Percentiles rank a stretch among this genome's conserved stretches.
These are phyloP conservation scores for Phragmites australis DNA, from an alignment of 176 grass and related monocot genomes.

Conservation along the genomic window DNA sequence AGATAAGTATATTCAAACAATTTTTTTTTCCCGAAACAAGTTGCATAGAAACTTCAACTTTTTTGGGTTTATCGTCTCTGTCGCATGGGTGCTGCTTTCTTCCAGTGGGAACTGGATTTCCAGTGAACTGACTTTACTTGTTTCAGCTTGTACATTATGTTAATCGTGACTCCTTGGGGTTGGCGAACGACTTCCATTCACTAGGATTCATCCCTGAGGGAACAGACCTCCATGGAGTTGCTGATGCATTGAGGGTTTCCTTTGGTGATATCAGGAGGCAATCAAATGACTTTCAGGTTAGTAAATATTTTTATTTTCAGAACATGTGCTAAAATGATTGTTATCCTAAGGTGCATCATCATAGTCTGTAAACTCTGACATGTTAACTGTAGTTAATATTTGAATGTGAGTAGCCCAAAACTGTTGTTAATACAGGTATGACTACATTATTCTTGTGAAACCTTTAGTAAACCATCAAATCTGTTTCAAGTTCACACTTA, in stretches of 20 bases:
- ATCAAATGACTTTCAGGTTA: constrained; percentile 94
- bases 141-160: constrained; percentile 95
- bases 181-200: constrained; percentile 96
- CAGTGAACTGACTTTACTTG: constrained; percentile 28
- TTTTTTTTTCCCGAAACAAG: background rate
- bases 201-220: constrained; percentile 93
- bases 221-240: constrained; percentile 77
- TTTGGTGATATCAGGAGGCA: constrained; percentile 72
- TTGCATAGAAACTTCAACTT: background rate
- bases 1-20: background rate
- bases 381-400: background rate
- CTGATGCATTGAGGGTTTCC: constrained; percentile 56
- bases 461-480: no score
- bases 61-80: constrained; percentile 14
- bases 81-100: constrained; percentile 13
- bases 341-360: background rate
- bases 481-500: background rate
- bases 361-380: background rate
- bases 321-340: background rate
- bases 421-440: background rate
- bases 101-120: constrained; percentile 7
- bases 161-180: constrained; percentile 77
- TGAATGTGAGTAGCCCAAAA: background rate
- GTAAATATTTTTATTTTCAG: constrained; percentile 24
- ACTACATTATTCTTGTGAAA: no score